Base-by-base conservation (phyloP, 208 protist species). In the Leishmania guyanensis region DNA sequence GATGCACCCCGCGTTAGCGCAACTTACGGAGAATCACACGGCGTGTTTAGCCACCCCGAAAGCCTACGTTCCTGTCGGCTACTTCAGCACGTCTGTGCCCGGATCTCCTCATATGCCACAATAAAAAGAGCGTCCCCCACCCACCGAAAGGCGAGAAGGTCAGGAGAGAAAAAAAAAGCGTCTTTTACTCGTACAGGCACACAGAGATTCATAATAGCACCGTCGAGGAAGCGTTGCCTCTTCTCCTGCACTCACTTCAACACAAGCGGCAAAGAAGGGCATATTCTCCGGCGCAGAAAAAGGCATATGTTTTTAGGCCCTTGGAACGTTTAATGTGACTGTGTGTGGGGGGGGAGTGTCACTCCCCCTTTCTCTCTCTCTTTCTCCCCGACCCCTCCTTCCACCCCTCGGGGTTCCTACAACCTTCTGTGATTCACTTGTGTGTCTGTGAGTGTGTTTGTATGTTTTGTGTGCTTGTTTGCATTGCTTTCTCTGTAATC, bases 401-500 rank as follows among this genome's bases (percentile, higher is more conserved):
- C 9, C 58, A 33, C n/a, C 58, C 62, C 33, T 50, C 39, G 16
- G 22, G 3, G 43, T 79, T 70, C 48, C 0, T 78, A 10, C 48
- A 51, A 33, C 39, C 36, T 64, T 71, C n/a, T 75, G 56, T 76
- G 16, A 60, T 81, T 29, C 62, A 29, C 14, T 48, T 36, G 71
- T 43, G 46, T 80, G 5, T 75, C 12, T 71, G 26, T 53, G 56
- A 56, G 75, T 79, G 39, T 79, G 56, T 50, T n/a, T 80, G 51
- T 76, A 29, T 75, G n/a, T 46, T 22, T 78, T 65, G 46, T 73
- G 39, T 33, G 29, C 36, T 68, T 73, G 50, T 80, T 72, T 79
- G 43, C 60, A 6, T 16, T 68, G 46, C 77, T 80, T 80, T 75
- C n/a, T 81, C 39, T 78, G 68, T 74, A 62, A 33, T 75, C 65